Conservation (phyloP, 345 rosid species). For the Xanthoceras sorbifolium region DNA sequence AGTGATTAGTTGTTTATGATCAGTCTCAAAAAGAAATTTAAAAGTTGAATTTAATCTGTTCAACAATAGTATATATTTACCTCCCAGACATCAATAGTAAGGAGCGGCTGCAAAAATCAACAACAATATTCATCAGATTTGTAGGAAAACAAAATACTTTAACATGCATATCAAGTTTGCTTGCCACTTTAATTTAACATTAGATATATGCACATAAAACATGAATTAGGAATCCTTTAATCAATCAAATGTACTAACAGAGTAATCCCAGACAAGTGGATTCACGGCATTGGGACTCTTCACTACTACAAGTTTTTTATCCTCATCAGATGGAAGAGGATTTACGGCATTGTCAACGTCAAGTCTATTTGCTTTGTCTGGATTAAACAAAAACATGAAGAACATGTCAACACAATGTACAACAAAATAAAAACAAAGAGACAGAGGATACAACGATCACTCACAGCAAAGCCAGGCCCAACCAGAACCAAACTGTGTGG, state of each 20-base stretch:
- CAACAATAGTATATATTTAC: conserved; percentile 33
- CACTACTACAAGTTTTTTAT: conserved; percentile 76
- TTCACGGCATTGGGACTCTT: conserved; percentile 93
- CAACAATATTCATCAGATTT: conserved; percentile 23
- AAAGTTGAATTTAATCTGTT: neutral
- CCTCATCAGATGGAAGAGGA: conserved; percentile 71
- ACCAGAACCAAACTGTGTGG: conserved; percentile 90
- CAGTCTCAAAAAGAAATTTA: neutral
- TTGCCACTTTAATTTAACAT: neutral
- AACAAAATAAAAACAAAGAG: conserved; percentile 9
- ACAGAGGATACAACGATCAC: conserved; percentile 26
- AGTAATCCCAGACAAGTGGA: conserved; percentile 91
- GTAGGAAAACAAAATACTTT: conserved; percentile 8
- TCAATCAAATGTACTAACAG: conserved; percentile 46
- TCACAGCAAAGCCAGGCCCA: conserved; percentile 97
- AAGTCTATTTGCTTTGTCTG: conserved; percentile 83
- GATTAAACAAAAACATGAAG: conserved; percentile 13
- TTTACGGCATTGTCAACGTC: conserved; percentile 64
- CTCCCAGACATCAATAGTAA: conserved; percentile 96
- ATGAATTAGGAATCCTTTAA: conserved; percentile 4
- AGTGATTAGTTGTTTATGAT: conserved; percentile 15
- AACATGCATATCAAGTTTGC: neutral
- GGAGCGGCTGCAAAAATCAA: conserved; percentile 76
- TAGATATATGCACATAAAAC: neutral
- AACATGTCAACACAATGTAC: conserved; percentile 9